Percentiles rank a stretch among this genome's conserved stretches.
Evolutionary conservation across 352 stramenopile genomes (phyloP).

Genomic region (Phytopythium sindhum): DNA sequence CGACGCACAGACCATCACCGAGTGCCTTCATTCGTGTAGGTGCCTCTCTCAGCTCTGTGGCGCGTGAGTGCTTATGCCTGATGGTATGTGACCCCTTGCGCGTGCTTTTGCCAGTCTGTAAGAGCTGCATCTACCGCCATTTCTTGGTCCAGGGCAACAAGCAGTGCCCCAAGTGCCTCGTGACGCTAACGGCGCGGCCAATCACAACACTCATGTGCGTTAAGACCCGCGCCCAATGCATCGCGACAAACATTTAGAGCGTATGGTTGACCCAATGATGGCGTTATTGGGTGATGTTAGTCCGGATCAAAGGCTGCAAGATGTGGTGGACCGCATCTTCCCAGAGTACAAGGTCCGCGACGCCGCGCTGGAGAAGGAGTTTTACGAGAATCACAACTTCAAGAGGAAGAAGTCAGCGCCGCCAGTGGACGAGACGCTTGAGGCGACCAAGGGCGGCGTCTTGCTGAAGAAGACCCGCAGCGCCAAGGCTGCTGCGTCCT

Average conservation of each 20-base stretch:
- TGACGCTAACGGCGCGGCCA: constrained; percentile 46
- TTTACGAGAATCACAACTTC: constrained; percentile 64
- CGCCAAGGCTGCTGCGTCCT: neutral
- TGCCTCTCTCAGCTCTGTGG: neutral
- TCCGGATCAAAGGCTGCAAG: constrained; percentile 69
- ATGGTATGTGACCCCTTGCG: neutral
- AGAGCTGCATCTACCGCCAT: constrained; percentile 82
- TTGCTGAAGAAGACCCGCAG: neutral
- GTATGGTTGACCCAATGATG: neutral
- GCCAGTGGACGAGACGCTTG: neutral
- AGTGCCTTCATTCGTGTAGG: constrained; percentile 82
- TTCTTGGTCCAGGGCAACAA: constrained; percentile 60
- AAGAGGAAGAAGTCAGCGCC: constrained; percentile 27
- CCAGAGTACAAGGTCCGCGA: constrained; percentile 58
- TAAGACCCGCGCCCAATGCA: neutral
- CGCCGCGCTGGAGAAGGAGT: constrained; percentile 39
- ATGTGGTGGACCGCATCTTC: constrained; percentile 75
- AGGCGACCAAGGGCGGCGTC: neutral
- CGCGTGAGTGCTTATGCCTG: neutral
- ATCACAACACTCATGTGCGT: constrained; percentile 61
- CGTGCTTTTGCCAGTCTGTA: constrained; percentile 49
- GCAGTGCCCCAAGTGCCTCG: constrained; percentile 59
- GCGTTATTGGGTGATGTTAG: constrained; percentile 14
- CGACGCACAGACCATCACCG: constrained; percentile 76
- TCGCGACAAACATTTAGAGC: neutral